These are phyloP conservation scores for Termitomyces eurrhizus DNA, from an alignment of 768 basidiomycete species.

Conservation along the genomic window DNA sequence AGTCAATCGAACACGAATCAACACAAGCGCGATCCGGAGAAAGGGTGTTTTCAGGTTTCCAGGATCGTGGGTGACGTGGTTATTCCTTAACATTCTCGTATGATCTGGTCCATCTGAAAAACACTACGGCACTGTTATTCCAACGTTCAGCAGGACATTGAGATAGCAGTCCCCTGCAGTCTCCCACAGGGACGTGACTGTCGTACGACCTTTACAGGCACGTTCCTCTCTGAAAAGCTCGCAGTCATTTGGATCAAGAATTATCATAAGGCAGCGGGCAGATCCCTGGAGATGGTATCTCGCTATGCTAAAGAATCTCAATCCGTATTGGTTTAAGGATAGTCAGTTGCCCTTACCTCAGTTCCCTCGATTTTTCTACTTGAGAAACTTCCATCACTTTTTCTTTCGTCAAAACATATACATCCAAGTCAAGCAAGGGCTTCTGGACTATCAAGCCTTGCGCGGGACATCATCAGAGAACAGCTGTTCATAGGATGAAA, in stretches of 20 bases:
- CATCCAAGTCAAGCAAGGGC: constrained; percentile 20
- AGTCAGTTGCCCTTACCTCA: constrained; percentile 63
- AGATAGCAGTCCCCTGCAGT: constrained; percentile 66
- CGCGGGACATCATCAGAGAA: constrained; percentile 32
- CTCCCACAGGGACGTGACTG: constrained; percentile 55
- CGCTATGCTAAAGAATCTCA: constrained; percentile 73
- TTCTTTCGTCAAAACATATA: constrained; percentile 32
- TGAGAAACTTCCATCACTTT: constrained; percentile 69
- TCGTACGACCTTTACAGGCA: constrained; percentile 56
- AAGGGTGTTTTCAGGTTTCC: neutral
- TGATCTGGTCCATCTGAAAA: constrained; percentile 52
- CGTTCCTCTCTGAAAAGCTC: constrained; percentile 51
- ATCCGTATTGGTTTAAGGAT: constrained; percentile 67
- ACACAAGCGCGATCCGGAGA: neutral
- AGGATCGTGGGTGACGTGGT: too few relatives aligned
- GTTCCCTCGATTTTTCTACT: constrained; percentile 65
- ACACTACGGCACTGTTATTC: constrained; percentile 66
- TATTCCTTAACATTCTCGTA: too few relatives aligned
- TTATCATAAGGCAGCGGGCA: constrained; percentile 10
- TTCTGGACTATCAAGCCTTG: constrained; percentile 30
- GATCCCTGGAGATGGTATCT: constrained; percentile 75
- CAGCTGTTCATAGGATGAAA: constrained; percentile 2
- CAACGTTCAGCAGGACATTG: constrained; percentile 68
- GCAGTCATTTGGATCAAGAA: neutral
- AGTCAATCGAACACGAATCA: neutral